Conservation (phyloP, 2,329 filamentous ascomycete species). For the Helotiales sp. region DNA sequence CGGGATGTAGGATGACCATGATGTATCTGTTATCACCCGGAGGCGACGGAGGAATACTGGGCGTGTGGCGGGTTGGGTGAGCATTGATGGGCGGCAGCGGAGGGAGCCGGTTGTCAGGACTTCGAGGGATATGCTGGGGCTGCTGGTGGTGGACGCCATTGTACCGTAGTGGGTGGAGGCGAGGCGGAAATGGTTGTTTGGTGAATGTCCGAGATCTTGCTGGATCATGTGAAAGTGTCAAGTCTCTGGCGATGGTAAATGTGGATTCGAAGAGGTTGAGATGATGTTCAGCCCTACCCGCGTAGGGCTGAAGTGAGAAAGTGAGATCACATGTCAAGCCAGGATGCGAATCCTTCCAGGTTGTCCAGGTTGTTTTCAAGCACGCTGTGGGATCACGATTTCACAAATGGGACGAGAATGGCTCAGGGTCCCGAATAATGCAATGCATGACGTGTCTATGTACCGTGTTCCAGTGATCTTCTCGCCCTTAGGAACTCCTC, state of each 20-base stretch:
- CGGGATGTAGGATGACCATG: conserved; percentile 9
- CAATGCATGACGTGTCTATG: no score
- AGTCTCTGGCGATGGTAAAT: background rate
- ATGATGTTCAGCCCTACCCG: background rate
- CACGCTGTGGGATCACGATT: background rate
- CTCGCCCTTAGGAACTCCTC: no score
- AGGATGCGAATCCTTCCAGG: background rate
- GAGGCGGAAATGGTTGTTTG: background rate
- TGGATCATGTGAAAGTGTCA: background rate
- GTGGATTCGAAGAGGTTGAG: background rate
- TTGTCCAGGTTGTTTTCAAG: background rate
- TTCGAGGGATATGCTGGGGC: background rate
- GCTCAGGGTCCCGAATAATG: no score
- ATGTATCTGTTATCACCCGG: background rate
- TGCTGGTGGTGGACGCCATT: background rate
- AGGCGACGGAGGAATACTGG: background rate
- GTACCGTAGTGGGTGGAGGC: background rate
- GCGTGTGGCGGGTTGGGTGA: background rate
- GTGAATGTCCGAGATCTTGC: background rate
- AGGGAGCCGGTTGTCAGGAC: background rate
- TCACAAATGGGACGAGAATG: no score
- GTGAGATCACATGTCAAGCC: background rate
- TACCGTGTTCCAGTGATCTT: no score
- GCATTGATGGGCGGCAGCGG: conserved; percentile 2
- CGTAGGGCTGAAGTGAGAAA: background rate